Percentiles rank a stretch among this genome's conserved stretches.
phyloP scores from a whole-genome alignment of 2,329 filamentous ascomycete species.

The Colletotrichum tropicale region DNA sequence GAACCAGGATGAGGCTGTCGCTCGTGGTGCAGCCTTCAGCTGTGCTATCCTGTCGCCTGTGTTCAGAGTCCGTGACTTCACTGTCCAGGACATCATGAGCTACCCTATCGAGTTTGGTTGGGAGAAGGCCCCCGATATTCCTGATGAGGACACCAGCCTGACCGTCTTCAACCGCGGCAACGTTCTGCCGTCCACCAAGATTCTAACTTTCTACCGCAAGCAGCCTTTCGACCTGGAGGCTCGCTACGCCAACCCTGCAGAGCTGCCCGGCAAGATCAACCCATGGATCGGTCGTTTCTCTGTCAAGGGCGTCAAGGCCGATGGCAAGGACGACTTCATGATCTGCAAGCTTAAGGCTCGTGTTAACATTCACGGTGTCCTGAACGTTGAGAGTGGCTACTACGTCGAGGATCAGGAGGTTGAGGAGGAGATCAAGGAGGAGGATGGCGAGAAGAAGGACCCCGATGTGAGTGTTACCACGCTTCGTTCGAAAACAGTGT shows the following conservation, averaged over 20 bases:
- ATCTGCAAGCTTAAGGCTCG: slow-evolving; percentile 99
- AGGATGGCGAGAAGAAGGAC: slow-evolving; percentile 64
- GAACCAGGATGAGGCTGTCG: slow-evolving; percentile 97
- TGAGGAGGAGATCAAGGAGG: slow-evolving; percentile 85
- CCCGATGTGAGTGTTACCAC: slow-evolving; percentile 67
- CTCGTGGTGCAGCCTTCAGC: slow-evolving; percentile 94
- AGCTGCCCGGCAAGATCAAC: slow-evolving; percentile 85
- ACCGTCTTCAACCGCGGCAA: slow-evolving; percentile 98
- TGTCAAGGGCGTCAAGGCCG: slow-evolving; percentile 95
- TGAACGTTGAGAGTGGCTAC: slow-evolving; percentile 97
- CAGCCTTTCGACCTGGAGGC: slow-evolving; percentile 97
- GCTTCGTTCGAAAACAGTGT: slow-evolving; percentile 1
- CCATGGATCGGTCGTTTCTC: slow-evolving; percentile 98
- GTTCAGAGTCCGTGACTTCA: slow-evolving; percentile 98
- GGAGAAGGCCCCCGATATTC: slow-evolving; percentile 98
- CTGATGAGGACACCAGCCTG: slow-evolving; percentile 95
- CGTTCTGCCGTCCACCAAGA: slow-evolving; percentile 97
- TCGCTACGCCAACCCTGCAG: slow-evolving; percentile 85
- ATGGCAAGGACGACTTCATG: slow-evolving; percentile 96
- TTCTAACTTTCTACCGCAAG: slow-evolving; percentile 98
- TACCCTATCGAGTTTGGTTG: slow-evolving; percentile 99
- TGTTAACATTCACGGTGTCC: slow-evolving; percentile 92
- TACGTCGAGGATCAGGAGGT: slow-evolving; percentile 98
- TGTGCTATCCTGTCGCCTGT: slow-evolving; percentile 96
- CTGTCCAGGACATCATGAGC: slow-evolving; percentile 95